Percentiles rank a stretch among this genome's conserved stretches.
Conservation (phyloP, 1,284 basidiomycete species). For the Rhodofomes roseus region DNA sequence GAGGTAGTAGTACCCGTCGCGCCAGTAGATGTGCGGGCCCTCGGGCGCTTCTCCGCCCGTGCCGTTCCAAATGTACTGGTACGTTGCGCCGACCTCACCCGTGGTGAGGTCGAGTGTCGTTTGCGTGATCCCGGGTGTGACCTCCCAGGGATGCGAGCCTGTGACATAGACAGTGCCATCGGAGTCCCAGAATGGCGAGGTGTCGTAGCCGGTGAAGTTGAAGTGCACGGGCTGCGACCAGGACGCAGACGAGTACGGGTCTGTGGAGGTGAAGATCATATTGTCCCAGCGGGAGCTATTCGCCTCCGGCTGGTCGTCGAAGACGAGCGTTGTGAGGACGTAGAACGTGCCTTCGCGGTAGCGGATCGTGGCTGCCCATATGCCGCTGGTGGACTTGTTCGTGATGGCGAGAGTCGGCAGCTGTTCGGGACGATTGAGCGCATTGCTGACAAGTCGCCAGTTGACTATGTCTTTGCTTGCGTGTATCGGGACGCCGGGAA, state of each 20-base stretch:
- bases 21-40: neutral
- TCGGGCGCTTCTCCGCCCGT: neutral
- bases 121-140: neutral
- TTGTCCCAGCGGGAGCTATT: constrained; percentile 1
- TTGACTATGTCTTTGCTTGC: neutral
- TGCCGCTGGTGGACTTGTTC: neutral
- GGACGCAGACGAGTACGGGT: neutral
- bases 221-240: constrained; percentile 3
- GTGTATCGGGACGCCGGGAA: neutral
- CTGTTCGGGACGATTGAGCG: neutral
- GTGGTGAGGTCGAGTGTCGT: neutral
- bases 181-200: neutral
- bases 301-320: neutral
- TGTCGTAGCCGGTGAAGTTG: constrained; percentile 1
- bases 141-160: constrained; percentile 1
- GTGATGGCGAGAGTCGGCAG: neutral
- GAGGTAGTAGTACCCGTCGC: constrained; percentile 3
- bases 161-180: neutral
- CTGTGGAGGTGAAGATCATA: neutral
- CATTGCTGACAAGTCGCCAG: neutral
- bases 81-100: neutral
- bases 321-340: neutral
- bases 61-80: neutral
- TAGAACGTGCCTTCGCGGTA: constrained; percentile 1
- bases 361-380: neutral